Evolutionary conservation across 331 rosid species (phyloP), one percentile per base, ranked within the genome.

Genomic region (Erythrophleum ivorense): DNA sequence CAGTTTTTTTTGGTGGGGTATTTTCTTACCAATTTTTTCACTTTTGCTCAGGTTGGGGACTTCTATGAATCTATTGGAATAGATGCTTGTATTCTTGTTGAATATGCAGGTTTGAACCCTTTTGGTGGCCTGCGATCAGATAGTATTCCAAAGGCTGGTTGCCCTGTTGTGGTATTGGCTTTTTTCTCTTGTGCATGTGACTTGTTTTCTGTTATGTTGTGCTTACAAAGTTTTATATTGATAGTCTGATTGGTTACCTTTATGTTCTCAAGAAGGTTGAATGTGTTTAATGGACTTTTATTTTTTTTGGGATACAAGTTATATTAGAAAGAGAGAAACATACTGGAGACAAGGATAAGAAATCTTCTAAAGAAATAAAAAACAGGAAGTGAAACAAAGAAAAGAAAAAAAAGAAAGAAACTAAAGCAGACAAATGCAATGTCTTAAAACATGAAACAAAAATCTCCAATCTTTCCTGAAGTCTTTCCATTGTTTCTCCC

Each of bases 91-190:
- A 68, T 95, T 40, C 93, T 95, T 84, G 98, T 93, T 52, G 98
- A 95, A 81, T 91, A 87, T 81, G 98, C 98, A 0, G 98, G 98
- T 82, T 87, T 95, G 74, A 95, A 95, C 79, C 98, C 98, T 83
- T 90, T 88, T 73, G 98, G 98, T 2, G 98, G 97, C 71, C 84
- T 91, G 63, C 98, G 92, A 38, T 83, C 95, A 53, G 98, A 93
- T 84, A 89, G 96, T 69, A 77, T 88, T 82, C 98, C 98, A 34
- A 90, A 84, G 87, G 98, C 98, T 84, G 98, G 98, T 81, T 95
- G 98, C 86, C 98, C 96, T 46, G 98, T 95, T 82, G 86, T 95
- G 97, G 98, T 95, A 95, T 74, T 55, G 69, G 2, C 48, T 50
- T 68, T 83, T 33, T 78, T 58, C 73, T 71, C 76, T 3, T 49